These are phyloP conservation scores for Colletotrichum acutatum DNA, from an alignment of 2,329 filamentous ascomycete species.

Conservation along the genomic window DNA sequence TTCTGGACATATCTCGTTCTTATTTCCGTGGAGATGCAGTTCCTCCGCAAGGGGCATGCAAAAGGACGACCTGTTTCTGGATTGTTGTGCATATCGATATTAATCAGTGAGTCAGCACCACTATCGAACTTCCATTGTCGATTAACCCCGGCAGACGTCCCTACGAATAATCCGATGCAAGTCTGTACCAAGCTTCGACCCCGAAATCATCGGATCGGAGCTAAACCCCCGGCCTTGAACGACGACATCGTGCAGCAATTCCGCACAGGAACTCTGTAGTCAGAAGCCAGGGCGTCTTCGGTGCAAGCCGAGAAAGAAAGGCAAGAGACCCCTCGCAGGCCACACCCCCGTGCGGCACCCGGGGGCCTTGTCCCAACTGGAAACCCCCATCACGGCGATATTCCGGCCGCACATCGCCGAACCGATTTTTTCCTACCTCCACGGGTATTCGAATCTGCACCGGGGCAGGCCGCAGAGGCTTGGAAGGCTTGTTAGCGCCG, in stretches of 20 bases:
- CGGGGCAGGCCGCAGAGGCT: neutral
- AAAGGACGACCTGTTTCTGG: neutral
- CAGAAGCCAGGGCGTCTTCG: neutral
- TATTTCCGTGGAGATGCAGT: neutral
- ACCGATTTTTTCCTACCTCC: neutral
- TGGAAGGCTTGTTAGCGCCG: neutral
- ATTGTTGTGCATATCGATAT: neutral
- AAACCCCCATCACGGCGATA: neutral
- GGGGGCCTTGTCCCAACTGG: neutral
- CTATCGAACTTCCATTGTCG: no score
- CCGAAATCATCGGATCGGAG: neutral
- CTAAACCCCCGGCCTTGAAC: neutral
- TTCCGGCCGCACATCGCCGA: conserved; percentile 13
- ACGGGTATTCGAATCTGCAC: neutral
- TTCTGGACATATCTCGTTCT: neutral
- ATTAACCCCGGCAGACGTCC: neutral
- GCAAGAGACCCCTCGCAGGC: neutral
- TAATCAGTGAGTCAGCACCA: neutral
- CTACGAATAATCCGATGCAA: neutral
- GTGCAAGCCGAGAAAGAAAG: neutral
- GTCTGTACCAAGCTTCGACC: neutral
- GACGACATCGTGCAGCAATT: neutral
- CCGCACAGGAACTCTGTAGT: neutral
- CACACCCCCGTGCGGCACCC: neutral
- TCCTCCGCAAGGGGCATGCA: neutral